phyloP scores from a whole-genome alignment of 768 basidiomycete species.

The Tulasnella calospora region DNA sequence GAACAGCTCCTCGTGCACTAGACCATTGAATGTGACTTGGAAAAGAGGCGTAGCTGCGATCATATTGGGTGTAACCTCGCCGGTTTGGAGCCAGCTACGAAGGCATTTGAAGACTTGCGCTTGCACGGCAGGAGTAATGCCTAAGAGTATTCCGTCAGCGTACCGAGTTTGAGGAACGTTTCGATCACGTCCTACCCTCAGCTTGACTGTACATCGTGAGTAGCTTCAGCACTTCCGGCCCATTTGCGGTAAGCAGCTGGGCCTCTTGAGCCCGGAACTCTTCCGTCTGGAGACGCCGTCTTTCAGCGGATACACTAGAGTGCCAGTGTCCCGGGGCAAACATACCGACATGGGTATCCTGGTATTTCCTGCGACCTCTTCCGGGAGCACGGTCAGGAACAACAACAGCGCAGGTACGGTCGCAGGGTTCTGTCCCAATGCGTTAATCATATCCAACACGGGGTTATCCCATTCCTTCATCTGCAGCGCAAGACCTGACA shows the following conservation, averaged over 20 bases:
- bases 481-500: constrained; percentile 88
- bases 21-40: constrained; percentile 73
- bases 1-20: constrained; percentile 81
- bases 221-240: constrained; percentile 66
- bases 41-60: constrained; percentile 78
- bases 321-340: constrained; percentile 25
- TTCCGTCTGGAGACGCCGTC: constrained; percentile 47
- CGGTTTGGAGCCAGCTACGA: constrained; percentile 80
- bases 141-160: constrained; percentile 41
- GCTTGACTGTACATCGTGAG: constrained; percentile 87
- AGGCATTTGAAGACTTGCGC: constrained; percentile 78
- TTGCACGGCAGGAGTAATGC: constrained; percentile 75
- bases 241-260: constrained; percentile 61
- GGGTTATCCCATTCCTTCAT: constrained; percentile 79
- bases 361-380: constrained; percentile 78
- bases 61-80: constrained; percentile 63
- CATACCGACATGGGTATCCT: constrained; percentile 84
- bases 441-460: constrained; percentile 73
- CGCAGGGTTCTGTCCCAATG: constrained; percentile 75
- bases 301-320: not conserved
- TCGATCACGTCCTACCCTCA: constrained; percentile 51
- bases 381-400: constrained; percentile 86
- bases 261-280: constrained; percentile 62
- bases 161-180: not conserved
- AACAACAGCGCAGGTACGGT: constrained; percentile 81